Evolutionary conservation across 768 basidiomycete genomes (phyloP), one percentile per base, ranked within the genome.

Genomic region (Kwoniella sp.): DNA sequence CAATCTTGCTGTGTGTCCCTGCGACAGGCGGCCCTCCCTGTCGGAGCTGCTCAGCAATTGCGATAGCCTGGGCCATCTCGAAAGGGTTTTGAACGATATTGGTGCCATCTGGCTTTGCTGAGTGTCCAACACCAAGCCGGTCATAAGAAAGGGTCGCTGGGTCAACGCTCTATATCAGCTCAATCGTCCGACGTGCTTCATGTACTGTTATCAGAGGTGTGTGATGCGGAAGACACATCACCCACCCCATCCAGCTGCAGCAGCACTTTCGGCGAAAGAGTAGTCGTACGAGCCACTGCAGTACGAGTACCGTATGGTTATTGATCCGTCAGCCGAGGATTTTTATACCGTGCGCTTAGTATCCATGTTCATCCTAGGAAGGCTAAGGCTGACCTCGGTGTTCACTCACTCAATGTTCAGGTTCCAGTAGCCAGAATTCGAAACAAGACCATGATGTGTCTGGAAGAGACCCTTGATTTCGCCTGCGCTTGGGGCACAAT

Each of bases 101-200:
- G 27, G 61, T 63, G 9, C 70, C 70, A 33, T 71, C 56, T 8
- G 70, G 70, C 37, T 68, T 58, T 29, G 56, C 61, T 6, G 70
- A 71, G 15, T 47, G 47, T 5, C 67, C 64, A 40, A 67, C 64
- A 26, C 70, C 70, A 10, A 71, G 58, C 30, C 68, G 60, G 36
- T 71, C 70, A 57, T 71, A 71, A 15, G 67, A 58, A 2, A 71
- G 65, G 1, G 70, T 71, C 29, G 70, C 69, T n/a, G 24, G 5
- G 47, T n/a, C 7, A n/a, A n/a, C n/a, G n/a, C n/a, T n/a, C n/a
- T n/a, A n/a, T n/a, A n/a, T n/a, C n/a, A n/a, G n/a, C n/a, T n/a
- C n/a, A n/a, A n/a, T n/a, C n/a, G n/a, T n/a, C n/a, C n/a, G n/a
- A n/a, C n/a, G n/a, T n/a, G n/a, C n/a, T n/a, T n/a, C n/a, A n/a